Evolutionary conservation across 2,329 filamentous ascomycete genomes (phyloP), one percentile per base, ranked within the genome.

Genomic region (Sphaerulina populicola): DNA sequence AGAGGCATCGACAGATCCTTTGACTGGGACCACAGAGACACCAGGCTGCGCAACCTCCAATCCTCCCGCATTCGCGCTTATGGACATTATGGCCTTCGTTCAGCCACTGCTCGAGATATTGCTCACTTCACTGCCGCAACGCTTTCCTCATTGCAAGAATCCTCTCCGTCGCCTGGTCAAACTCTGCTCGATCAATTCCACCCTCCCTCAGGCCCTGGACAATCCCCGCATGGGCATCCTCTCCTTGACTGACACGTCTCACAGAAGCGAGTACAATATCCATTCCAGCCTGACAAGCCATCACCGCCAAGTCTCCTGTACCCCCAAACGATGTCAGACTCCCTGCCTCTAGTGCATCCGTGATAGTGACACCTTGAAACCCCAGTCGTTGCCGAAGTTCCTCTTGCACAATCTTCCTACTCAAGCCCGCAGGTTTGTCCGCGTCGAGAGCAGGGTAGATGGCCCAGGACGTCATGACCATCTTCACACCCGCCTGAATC

Each of bases 401-500:
- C 5, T 39, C 31, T 35, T 53, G 47, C 6, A 58, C 40, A 35
- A 53, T 55, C 10, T 44, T 47, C 15, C 36, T 15, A 41, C 54
- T 56, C 43, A 58, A 38, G 0, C 56, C 56, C 1, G 56, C 49
- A 1, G 54, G 54, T 1, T 49, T 36, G 3, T 41, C 40, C 12
- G 15, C 35, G 11, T 57, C 51, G 1, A 58, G 29, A 6, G 49
- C 54, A 8, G 56, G 56, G 40, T 58, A 57, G 3, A 58, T 44
- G 1, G 56, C 56, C 56, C 56, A 58, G 2, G 42, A 51, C 3
- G 54, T 39, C 56, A 57, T 57, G 18, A 58, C 33, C 51, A 57
- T 58, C 15, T 50, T 51, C 2, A 58, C 36, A 0, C 47, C 44
- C 1, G 29, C 35, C 2, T 35, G 23, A 29, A 58, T 53, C 2